Evolutionary conservation across 2,329 filamentous ascomycete species (phyloP).

Genomic region (Colletotrichum cereale): DNA sequence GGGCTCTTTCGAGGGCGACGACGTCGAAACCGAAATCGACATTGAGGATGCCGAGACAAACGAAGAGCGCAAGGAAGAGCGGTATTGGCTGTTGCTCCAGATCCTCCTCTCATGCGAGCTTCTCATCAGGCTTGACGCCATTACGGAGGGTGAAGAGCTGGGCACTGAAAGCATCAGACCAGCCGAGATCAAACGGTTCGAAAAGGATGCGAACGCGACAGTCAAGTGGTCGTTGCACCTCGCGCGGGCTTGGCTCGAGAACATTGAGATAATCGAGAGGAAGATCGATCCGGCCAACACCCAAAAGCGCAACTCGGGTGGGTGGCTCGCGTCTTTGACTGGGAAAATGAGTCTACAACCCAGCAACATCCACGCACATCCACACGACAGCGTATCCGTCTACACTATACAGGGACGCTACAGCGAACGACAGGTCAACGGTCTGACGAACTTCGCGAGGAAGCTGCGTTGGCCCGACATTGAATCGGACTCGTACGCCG

Average conservation of each 20-base stretch:
- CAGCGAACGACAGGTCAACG: conserved; percentile 69
- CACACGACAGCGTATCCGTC: conserved; percentile 47
- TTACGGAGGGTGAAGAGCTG: conserved; percentile 71
- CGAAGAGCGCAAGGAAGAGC: conserved; percentile 69
- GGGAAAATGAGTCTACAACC: conserved; percentile 64
- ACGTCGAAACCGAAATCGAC: conserved; percentile 65
- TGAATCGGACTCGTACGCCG: conserved; percentile 64
- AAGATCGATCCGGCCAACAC: conserved; percentile 43
- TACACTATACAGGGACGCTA: conserved; percentile 69
- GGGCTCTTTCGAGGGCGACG: conserved; percentile 66
- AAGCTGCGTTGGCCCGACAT: conserved; percentile 73
- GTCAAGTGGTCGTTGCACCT: conserved; percentile 77
- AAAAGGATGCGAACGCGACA: conserved; percentile 70
- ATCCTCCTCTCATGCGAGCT: conserved; percentile 75
- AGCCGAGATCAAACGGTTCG: conserved; percentile 71
- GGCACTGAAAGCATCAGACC: conserved; percentile 64
- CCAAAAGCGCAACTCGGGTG: conserved; percentile 47
- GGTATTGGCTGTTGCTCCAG: conserved; percentile 76
- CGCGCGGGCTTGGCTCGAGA: conserved; percentile 76
- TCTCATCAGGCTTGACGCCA: conserved; percentile 72
- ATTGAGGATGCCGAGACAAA: conserved; percentile 62
- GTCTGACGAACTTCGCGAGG: conserved; percentile 73
- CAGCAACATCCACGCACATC: conserved; percentile 43
- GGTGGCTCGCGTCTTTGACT: conserved; percentile 71
- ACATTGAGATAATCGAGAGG: conserved; percentile 68